These are phyloP conservation scores for Didymella keratinophila DNA, from an alignment of 2,329 filamentous ascomycete species.

Conservation along the genomic window DNA sequence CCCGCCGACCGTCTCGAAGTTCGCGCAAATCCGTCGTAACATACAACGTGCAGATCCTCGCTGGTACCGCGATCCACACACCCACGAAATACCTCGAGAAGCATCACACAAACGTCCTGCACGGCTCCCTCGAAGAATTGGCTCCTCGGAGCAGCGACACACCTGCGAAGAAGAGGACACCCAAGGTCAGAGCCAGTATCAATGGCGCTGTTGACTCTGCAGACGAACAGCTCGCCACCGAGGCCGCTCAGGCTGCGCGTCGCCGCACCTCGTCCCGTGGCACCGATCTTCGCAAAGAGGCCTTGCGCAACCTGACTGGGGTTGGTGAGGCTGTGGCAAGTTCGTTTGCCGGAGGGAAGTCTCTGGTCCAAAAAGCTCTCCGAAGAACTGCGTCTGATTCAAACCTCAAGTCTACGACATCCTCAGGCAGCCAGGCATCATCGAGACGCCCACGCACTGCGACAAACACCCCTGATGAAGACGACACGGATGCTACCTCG, in stretches of 20 bases:
- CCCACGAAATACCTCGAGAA: constrained; percentile 53
- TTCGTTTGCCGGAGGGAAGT: constrained; percentile 50
- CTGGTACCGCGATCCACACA: constrained; percentile 68
- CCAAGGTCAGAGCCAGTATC: constrained; percentile 22
- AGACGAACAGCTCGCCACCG: constrained; percentile 43
- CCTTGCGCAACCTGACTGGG: constrained; percentile 42
- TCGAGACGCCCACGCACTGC: constrained; percentile 38
- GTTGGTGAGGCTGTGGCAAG: constrained; percentile 38
- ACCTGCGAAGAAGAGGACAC: constrained; percentile 32
- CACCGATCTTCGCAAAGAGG: constrained; percentile 46
- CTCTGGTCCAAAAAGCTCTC: constrained; percentile 41
- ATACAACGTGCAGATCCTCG: constrained; percentile 72
- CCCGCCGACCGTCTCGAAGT: constrained; percentile 54
- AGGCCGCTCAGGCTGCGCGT: constrained; percentile 44
- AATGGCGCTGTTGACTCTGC: constrained; percentile 34
- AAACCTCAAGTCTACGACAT: constrained; percentile 28
- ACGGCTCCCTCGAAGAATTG: constrained; percentile 36
- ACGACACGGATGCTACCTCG: constrained; percentile 24
- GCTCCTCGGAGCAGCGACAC: constrained; percentile 23
- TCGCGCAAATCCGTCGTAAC: constrained; percentile 66
- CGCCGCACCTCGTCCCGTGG: constrained; percentile 45
- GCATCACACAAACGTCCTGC: constrained; percentile 49
- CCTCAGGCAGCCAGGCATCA: constrained; percentile 22
- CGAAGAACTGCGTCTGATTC: constrained; percentile 40
- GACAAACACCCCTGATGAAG: constrained; percentile 24